Percentiles rank a stretch among this genome's conserved stretches.
Conservation (phyloP, 129 eudicot species). For the Helianthus tuberosus region DNA sequence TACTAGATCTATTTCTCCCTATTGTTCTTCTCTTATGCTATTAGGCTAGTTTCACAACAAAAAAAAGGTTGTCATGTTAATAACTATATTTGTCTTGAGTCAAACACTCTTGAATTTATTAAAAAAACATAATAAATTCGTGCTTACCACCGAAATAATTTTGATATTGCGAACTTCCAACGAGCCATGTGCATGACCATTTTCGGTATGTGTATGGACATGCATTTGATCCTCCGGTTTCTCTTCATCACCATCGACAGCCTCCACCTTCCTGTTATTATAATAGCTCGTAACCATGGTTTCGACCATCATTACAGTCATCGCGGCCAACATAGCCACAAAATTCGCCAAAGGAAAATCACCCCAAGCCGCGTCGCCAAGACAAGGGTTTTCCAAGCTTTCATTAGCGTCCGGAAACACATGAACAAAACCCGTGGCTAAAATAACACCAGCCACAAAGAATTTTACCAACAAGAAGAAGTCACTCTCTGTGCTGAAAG, state of each 20-base stretch:
- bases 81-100: neutral
- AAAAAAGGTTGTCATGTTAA: neutral
- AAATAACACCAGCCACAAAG: conserved; percentile 55
- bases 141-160: conserved; percentile 38
- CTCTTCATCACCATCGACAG: conserved; percentile 18
- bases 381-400: conserved; percentile 45
- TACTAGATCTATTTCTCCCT: no score
- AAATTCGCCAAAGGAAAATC: conserved; percentile 46
- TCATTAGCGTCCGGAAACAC: conserved; percentile 59
- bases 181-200: conserved; percentile 41
- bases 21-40: no score
- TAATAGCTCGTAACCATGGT: conserved; percentile 11
- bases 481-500: conserved; percentile 36
- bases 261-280: neutral
- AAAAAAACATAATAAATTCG: neutral
- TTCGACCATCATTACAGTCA: conserved; percentile 53
- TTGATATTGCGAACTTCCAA: conserved; percentile 19
- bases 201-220: conserved; percentile 30
- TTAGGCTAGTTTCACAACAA: no score
- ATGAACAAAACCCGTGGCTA: conserved; percentile 63
- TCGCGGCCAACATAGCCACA: conserved; percentile 46
- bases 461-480: conserved; percentile 38
- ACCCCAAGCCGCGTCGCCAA: conserved; percentile 42
- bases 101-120: neutral
- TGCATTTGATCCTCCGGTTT: conserved; percentile 23